Evolutionary conservation across 176 grass and related monocot species (phyloP).

Genomic region (Triticum monococcum): DNA sequence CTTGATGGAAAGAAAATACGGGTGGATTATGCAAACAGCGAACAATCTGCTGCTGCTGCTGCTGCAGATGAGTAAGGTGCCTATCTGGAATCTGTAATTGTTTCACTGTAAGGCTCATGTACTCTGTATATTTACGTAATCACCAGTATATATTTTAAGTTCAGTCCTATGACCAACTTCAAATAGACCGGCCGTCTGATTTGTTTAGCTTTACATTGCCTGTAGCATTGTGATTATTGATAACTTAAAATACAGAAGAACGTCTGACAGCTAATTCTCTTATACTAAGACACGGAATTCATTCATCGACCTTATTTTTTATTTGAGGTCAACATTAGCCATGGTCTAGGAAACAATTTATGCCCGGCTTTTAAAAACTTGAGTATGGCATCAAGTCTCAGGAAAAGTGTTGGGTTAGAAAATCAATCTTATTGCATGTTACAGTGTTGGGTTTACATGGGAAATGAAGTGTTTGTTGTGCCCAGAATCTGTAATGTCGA

Average conservation of each 20-base stretch:
- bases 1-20: slow-evolving; percentile 60
- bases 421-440: no score
- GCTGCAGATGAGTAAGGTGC: background rate
- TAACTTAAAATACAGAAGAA: no score
- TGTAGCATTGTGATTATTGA: background rate
- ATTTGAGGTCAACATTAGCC: no score
- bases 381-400: no score
- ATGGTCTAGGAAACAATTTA: no score
- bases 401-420: no score
- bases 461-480: no score
- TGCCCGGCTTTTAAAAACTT: no score
- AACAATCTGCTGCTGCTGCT: slow-evolving; percentile 18
- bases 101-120: no score
- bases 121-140: background rate
- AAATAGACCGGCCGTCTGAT: background rate
- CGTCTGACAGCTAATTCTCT: background rate
- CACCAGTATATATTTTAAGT: background rate
- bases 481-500: background rate
- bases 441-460: no score
- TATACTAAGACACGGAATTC: background rate
- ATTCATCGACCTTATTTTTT: background rate
- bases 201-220: background rate
- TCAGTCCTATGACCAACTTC: background rate
- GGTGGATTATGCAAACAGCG: slow-evolving; percentile 35
- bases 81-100: background rate